Base-by-base conservation (phyloP, 768 basidiomycete species). In the Termitomyces sp. region DNA sequence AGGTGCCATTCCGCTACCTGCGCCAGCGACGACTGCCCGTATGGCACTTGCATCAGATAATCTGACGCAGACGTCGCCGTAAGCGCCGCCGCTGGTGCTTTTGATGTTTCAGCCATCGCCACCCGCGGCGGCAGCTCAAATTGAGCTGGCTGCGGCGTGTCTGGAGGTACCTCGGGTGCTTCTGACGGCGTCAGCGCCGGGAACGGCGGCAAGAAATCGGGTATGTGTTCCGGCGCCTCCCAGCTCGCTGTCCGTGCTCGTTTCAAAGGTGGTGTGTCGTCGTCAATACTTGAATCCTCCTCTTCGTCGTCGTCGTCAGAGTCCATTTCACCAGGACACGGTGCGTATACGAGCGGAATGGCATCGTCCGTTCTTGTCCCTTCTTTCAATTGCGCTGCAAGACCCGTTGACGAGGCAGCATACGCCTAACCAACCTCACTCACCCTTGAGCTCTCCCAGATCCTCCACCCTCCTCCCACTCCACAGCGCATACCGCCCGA, bases 11-110 rank as follows among this genome's bases (percentile, higher is more conserved):
- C 81, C 18, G 89, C 80, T 7, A 82, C 77, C 7, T 79, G 75
- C 4, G 89, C 81, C 24, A 93, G 83, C 4, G 88, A 80, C 0
- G 91, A 93, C 65, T 88, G 84, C 2, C 81, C 81, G 67, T 93
- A 93, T 4, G 91, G 89, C 1, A 92, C 82, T 67, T 85, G 84
- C 12, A 87, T 82, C 28, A 87, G 76, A 61, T 90, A 89, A 70
- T 92, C 89, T 3, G 90, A 86, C 1, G 87, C 80, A 2, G 82
- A 76, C 63, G 82, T 66, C 65, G 81, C 70, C 55, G 85, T 72
- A 68, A 87, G 49, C 56, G 78, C 78, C 60, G 78, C 75, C 0
- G 76, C 67, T 36, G 77, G 66, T 1, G 84, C 78, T 9, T 81
- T 70, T 3, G 84, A 78, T 12, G 80, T 71, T 42, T 80, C 66